Conservation (phyloP, 2,329 filamentous ascomycete genomes). For the Nemania sp. region DNA sequence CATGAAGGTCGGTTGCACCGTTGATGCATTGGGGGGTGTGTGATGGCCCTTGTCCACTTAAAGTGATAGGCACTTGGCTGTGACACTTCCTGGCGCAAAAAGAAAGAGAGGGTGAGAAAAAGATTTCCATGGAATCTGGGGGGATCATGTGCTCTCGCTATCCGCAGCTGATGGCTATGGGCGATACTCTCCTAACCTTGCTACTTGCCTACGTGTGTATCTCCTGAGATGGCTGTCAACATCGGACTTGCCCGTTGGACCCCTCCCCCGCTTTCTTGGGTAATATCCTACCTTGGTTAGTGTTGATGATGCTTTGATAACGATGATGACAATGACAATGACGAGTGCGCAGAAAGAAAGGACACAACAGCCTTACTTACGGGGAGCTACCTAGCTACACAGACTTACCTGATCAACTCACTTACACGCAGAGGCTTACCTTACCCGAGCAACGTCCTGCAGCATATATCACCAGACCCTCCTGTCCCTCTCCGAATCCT, state of each 20-base stretch:
- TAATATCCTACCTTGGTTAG: neutral
- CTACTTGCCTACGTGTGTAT: neutral
- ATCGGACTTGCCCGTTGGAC: neutral
- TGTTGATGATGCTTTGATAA: no score
- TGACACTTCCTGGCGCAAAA: constrained; percentile 1
- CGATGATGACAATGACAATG: no score
- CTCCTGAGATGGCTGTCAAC: neutral
- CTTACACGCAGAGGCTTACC: neutral
- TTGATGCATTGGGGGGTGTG: constrained; percentile 16
- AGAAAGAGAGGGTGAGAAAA: neutral
- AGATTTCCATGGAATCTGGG: no score
- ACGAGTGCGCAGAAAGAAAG: no score
- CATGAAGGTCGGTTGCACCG: constrained; percentile 15
- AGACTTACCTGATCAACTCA: neutral
- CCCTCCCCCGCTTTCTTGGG: neutral
- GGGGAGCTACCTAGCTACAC: neutral
- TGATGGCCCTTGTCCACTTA: constrained; percentile 1
- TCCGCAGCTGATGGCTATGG: no score
- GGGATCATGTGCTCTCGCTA: no score
- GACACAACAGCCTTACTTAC: no score
- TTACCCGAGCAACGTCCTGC: neutral
- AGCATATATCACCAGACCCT: constrained; percentile 3
- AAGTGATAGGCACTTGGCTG: constrained; percentile 13
- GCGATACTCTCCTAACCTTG: no score
- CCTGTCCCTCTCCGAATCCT: neutral